phyloP scores from a whole-genome alignment of 192 early-diverging fungal genomes.

The Linnemannia elongata region DNA sequence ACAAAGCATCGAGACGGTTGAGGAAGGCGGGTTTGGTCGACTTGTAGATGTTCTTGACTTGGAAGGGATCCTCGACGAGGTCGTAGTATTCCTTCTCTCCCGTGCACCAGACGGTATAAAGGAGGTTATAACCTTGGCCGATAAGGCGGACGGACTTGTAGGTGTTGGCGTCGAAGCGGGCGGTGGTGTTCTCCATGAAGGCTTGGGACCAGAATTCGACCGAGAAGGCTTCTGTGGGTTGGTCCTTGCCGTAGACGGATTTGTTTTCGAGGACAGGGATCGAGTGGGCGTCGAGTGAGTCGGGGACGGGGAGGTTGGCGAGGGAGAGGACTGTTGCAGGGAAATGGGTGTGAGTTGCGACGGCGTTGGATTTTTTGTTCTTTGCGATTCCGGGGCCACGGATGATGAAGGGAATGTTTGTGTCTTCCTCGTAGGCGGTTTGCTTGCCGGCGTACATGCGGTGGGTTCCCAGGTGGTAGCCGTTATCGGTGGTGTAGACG shows the following conservation, averaged over 20 bases:
- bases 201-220: conserved; percentile 65
- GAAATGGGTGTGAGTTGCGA: conserved; percentile 70
- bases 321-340: conserved; percentile 73
- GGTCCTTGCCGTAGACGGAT: conserved; percentile 56
- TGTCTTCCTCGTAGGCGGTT: conserved; percentile 74
- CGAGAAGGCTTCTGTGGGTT: conserved; percentile 63
- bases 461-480: conserved; percentile 77
- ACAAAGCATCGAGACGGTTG: conserved; percentile 71
- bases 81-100: conserved; percentile 71
- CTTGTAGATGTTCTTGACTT: conserved; percentile 67
- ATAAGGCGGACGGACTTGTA: conserved; percentile 70
- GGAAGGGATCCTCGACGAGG: conserved; percentile 69
- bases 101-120: conserved; percentile 70
- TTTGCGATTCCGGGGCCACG: conserved; percentile 74
- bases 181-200: conserved; percentile 43
- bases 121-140: conserved; percentile 61
- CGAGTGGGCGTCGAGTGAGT: conserved; percentile 67
- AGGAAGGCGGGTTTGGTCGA: conserved; percentile 44
- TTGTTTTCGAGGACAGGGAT: conserved; percentile 65
- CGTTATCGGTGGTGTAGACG: conserved; percentile 77
- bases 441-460: conserved; percentile 73
- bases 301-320: conserved; percentile 57
- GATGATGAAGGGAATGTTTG: conserved; percentile 72
- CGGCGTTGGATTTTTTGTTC: conserved; percentile 53
- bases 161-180: conserved; percentile 50